Conservation (phyloP, 31 red algal species). For the Odonthalia washingtoniensis region DNA sequence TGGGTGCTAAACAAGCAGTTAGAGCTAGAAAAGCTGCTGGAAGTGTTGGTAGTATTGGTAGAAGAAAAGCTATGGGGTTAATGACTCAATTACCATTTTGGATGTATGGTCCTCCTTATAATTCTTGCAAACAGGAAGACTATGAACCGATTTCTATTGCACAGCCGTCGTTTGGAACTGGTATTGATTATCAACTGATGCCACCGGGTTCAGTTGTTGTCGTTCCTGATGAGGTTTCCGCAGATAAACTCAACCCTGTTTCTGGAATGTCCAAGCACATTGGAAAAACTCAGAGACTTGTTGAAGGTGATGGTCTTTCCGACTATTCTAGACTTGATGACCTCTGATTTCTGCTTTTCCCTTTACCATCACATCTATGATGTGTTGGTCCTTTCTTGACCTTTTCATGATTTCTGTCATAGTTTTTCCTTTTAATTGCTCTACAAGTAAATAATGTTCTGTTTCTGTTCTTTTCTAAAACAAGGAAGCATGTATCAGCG, state of each 20-base stretch:
- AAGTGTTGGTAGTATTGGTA: conserved; percentile 25
- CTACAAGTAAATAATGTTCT: no score
- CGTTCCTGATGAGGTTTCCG: conserved; percentile 63
- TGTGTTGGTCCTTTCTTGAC: no score
- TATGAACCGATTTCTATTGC: conserved; percentile 86
- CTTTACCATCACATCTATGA: no score
- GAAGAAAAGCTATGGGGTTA: conserved; percentile 80
- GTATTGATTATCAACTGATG: conserved; percentile 87
- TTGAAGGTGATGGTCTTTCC: conserved; percentile 54
- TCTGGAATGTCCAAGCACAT: conserved; percentile 87
- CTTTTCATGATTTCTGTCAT: no score
- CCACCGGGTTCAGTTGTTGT: conserved; percentile 77
- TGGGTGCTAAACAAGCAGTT: neutral
- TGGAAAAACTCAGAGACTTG: conserved; percentile 74
- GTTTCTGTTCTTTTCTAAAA: no score
- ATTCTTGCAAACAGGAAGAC: conserved; percentile 76
- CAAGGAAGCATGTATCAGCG: no score
- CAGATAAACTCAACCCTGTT: conserved; percentile 68
- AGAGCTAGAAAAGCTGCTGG: neutral
- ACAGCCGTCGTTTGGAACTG: conserved; percentile 6
- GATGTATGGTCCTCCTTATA: conserved; percentile 81
- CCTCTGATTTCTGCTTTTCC: no score
- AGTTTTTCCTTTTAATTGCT: no score
- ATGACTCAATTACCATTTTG: conserved; percentile 73
- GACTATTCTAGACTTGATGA: conserved; percentile 73